A percentile compares a stretch with the other conserved stretches of the same genome.
These are phyloP conservation scores for Solanum medicagineum DNA, from an alignment of 257 asterid genomes.

Conservation along the genomic window DNA sequence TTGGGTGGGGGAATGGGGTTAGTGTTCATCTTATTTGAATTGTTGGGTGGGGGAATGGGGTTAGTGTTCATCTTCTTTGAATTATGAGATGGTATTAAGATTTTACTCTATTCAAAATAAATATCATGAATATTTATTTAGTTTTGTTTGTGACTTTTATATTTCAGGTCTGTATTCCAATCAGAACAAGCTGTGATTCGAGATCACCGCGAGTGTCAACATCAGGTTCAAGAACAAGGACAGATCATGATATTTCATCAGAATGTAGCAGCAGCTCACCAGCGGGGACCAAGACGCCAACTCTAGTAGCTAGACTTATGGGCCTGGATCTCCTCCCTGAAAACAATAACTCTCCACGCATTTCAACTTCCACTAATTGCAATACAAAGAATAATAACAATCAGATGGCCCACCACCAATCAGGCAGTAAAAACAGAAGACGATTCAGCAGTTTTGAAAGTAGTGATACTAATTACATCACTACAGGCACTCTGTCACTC, in stretches of 20 bases:
- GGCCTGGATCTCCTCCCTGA: conserved; percentile 83
- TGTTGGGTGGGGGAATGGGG: not conserved
- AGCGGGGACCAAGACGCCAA: conserved; percentile 61
- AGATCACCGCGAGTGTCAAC: conserved; percentile 32
- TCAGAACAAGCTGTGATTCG: conserved; percentile 34
- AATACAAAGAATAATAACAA: not conserved
- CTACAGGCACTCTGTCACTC: conserved; percentile 40
- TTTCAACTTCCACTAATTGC: conserved; percentile 10
- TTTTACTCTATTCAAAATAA: no score
- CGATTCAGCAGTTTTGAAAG: conserved; percentile 17
- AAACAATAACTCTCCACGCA: conserved; percentile 34
- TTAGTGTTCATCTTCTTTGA: not conserved
- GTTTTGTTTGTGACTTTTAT: not conserved
- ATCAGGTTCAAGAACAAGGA: conserved; percentile 15
- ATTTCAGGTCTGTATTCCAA: conserved; percentile 53
- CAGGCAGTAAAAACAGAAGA: not conserved
- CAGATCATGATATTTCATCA: conserved; percentile 23
- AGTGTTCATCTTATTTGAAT: not conserved
- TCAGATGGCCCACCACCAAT: not conserved
- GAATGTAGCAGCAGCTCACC: conserved; percentile 41
- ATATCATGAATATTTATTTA: not conserved
- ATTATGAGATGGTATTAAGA: no score
- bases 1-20: not conserved
- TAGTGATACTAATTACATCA: conserved; percentile 12
- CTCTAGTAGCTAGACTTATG: conserved; percentile 87